phyloP scores from a whole-genome alignment of 1,284 basidiomycete genomes.

The Rhodotorula mucilaginosa region DNA sequence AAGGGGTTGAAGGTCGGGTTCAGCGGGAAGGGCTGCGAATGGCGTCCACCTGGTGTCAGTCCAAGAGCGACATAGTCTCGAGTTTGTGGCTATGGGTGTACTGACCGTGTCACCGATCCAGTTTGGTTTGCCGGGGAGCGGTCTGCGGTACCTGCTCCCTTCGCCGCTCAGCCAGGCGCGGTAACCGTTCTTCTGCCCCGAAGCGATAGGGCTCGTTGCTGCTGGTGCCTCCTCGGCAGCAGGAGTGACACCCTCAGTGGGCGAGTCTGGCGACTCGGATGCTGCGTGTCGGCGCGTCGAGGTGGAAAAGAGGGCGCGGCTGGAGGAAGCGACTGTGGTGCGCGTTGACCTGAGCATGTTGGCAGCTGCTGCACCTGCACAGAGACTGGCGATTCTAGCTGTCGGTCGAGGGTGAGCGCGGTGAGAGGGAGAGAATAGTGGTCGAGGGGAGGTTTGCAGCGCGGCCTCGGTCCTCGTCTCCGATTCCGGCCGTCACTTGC shows the following conservation, averaged over 20 bases:
- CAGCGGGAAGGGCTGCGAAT: constrained; percentile 66
- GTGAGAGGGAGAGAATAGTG: not conserved
- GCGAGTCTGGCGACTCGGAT: not conserved
- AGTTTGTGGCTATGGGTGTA: not conserved
- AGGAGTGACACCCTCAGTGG: not conserved
- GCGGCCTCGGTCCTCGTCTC: not conserved
- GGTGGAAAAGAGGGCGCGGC: no score
- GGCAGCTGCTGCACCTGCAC: not conserved
- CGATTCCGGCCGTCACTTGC: not conserved
- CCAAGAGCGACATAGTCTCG: not conserved
- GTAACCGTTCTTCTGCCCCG: constrained; percentile 16
- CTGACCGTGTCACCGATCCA: constrained; percentile 40
- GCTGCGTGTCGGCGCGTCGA: no score
- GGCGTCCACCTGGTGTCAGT: not conserved
- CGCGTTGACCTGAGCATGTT: no score
- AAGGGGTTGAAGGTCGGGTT: constrained; percentile 76
- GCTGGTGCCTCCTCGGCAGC: not conserved
- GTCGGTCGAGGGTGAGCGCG: constrained; percentile 11
- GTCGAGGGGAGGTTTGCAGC: not conserved
- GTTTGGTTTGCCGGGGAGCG: constrained; percentile 31
- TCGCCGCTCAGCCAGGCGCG: constrained; percentile 34
- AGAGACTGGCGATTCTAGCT: constrained; percentile 1
- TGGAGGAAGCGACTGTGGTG: no score
- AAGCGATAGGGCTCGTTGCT: not conserved
- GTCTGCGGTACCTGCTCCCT: constrained; percentile 24